These are phyloP conservation scores for Citrus sp. DNA, from an alignment of 345 rosid genomes.

Conservation along the genomic window DNA sequence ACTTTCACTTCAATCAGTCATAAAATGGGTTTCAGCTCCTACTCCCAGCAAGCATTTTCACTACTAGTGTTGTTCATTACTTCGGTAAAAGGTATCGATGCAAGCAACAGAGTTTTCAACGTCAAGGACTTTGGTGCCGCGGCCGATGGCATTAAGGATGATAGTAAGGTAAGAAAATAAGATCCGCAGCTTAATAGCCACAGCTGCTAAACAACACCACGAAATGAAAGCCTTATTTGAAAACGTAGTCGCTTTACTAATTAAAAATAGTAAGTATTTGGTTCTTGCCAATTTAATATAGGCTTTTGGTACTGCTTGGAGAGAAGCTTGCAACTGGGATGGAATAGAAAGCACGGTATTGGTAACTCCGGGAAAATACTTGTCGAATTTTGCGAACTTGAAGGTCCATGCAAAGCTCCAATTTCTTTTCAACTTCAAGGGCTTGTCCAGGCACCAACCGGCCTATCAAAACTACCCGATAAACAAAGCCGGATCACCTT, in stretches of 20 bases:
- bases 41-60: neutral
- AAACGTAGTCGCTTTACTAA: too few species aligned
- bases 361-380: neutral
- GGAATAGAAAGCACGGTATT: neutral
- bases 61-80: neutral
- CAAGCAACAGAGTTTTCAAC: neutral
- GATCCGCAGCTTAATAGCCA: too few species aligned
- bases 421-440: constrained; percentile 8
- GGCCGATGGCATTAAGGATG: neutral
- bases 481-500: constrained; percentile 11
- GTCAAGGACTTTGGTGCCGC: neutral
- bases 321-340: neutral
- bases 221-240: too few species aligned
- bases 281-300: neutral
- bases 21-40: neutral
- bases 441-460: constrained; percentile 11
- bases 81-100: neutral
- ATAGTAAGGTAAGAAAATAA: neutral
- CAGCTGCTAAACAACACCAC: too few species aligned
- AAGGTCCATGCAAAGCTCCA: constrained; percentile 22
- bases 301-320: neutral
- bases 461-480: neutral
- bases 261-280: too few species aligned
- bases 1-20: neutral
- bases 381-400: neutral